Percentiles rank a stretch among this genome's conserved stretches.
phyloP scores from a whole-genome alignment of 139 green algal genomes.

The Chlamydomonas sp. region DNA sequence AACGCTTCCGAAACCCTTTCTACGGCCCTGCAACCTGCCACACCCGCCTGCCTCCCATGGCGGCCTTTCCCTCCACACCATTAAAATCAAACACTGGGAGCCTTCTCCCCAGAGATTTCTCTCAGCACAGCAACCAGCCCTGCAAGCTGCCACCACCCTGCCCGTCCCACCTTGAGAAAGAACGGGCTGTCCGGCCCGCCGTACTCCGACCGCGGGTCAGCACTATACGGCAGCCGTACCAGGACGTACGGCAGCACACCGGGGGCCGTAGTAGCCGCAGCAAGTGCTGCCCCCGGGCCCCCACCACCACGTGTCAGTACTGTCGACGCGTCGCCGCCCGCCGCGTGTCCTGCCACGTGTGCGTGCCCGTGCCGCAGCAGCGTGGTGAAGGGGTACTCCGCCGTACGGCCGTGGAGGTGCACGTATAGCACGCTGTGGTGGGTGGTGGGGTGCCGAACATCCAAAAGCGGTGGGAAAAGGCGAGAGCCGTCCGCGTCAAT shows the following conservation, averaged over 20 bases:
- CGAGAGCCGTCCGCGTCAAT: neutral
- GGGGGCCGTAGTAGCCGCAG: no score
- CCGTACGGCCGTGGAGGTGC: slow-evolving; percentile 24
- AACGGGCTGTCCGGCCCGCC: slow-evolving; percentile 34
- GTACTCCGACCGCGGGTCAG: slow-evolving; percentile 12
- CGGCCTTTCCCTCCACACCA: no score
- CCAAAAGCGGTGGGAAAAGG: neutral
- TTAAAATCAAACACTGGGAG: no score
- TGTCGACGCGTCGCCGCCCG: neutral
- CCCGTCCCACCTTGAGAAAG: slow-evolving; percentile 21
- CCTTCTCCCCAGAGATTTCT: no score
- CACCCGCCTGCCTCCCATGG: no score
- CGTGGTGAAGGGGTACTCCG: slow-evolving; percentile 37
- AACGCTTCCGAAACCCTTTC: no score
- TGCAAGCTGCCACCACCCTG: neutral
- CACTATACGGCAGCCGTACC: slow-evolving; percentile 27
- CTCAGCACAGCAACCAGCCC: no score
- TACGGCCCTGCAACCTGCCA: no score
- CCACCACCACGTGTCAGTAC: neutral
- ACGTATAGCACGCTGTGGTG: slow-evolving; percentile 11
- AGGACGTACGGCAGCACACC: slow-evolving; percentile 13
- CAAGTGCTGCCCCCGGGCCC: neutral
- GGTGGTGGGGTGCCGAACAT: neutral
- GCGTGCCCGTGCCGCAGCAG: slow-evolving; percentile 19
- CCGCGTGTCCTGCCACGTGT: no score